Base-by-base conservation (phyloP, 805 yeast species). In the Wickerhamiella dianesei region DNA sequence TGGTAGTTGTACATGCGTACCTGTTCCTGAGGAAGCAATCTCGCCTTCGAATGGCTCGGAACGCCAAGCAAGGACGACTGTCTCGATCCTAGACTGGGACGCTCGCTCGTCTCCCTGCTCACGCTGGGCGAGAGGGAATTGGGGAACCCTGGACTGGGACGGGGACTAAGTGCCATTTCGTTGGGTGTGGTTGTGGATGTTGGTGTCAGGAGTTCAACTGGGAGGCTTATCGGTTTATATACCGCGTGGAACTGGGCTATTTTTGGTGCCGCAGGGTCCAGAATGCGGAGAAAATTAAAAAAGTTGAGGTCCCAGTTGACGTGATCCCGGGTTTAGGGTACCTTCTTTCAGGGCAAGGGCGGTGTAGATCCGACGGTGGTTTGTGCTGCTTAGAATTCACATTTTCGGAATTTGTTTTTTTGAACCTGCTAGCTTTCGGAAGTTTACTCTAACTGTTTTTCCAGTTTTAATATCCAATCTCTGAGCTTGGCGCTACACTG, bases 1-100 rank as follows among this genome's bases (percentile, higher is more conserved):
- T 35, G 45, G 29, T 50, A 42, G 52, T 77, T 76, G 70, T 87
- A 89, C 53, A 87, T 96, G 35, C 50, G 50, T 16, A 48, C 40
- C 22, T 51, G 50, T 20, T 43, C 45, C 42, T 41, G 44, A 3
- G 45, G 44, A 29, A 56, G 52, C 35, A 55, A 44, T 2, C 50
- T 52, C 40, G 60, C 52, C 45, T 56, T 57, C 22, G 51, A 43
- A 37, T 51, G 58, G 45, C 61, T 51, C 1, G 61, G 60, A 3
- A 56, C 59, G 14, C 60, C 61, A 14, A 59, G 50, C 25, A 56
- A 48, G 17, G 59, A 51, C 19, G 59, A 50, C 43, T 40, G 13
- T 42, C 48, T 21, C 51, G 49, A 8, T 32, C 25, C 41, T 6
- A 39, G 41, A 19, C 19, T 17, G 16, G 39, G 19, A 9, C 39